These are phyloP conservation scores for Fusarium sp. DNA, from an alignment of 2,329 filamentous ascomycete species.

Conservation along the genomic window DNA sequence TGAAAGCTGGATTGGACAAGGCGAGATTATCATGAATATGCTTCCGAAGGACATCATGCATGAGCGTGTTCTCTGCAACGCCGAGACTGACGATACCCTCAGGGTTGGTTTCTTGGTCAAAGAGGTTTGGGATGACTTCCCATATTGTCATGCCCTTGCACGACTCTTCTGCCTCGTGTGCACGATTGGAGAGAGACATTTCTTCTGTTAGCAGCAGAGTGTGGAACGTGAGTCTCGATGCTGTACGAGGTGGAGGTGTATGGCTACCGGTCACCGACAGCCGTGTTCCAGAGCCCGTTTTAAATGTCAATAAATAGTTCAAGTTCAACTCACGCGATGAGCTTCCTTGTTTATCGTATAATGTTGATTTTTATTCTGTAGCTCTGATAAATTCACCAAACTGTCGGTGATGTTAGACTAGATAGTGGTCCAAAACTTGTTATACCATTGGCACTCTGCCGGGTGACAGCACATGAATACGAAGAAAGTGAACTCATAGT, in stretches of 20 bases:
- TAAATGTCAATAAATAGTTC: too few species aligned
- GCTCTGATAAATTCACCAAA: too few species aligned
- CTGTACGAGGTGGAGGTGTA: neutral
- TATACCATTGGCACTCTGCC: too few species aligned
- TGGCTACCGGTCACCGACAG: conserved; percentile 29
- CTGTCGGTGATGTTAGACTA: too few species aligned
- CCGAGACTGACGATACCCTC: conserved; percentile 60
- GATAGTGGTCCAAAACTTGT: too few species aligned
- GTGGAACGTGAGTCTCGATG: conserved; percentile 1
- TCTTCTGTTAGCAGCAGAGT: neutral
- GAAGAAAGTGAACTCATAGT: too few species aligned
- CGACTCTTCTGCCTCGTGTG: conserved; percentile 42
- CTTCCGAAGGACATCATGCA: conserved; percentile 56
- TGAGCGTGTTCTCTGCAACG: conserved; percentile 62
- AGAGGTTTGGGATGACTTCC: conserved; percentile 57
- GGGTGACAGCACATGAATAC: too few species aligned
- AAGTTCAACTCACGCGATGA: too few species aligned
- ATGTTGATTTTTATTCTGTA: too few species aligned
- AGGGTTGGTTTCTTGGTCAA: conserved; percentile 52
- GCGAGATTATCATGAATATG: conserved; percentile 53
- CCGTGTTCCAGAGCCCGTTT: neutral
- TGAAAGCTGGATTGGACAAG: conserved; percentile 47
- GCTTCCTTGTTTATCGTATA: too few species aligned
- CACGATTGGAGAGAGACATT: conserved; percentile 46
- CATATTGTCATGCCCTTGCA: conserved; percentile 48